phyloP scores from a whole-genome alignment of 192 early-diverging fungal species.

The Gigaspora rosea region DNA sequence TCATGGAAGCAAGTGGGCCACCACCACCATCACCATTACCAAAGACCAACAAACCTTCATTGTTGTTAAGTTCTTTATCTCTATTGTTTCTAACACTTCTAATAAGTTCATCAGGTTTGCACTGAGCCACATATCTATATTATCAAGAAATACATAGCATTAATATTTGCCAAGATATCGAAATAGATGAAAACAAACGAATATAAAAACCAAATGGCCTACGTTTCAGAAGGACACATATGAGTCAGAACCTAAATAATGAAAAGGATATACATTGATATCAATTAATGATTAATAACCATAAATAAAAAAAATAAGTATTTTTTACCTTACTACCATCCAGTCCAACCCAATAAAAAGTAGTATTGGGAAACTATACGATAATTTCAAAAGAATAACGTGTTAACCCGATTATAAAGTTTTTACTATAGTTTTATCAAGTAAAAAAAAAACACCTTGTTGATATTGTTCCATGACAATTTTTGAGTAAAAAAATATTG shows the following conservation, averaged over 20 bases:
- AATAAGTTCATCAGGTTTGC: conserved; percentile 35
- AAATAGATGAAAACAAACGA: background rate
- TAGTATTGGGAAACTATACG: conserved; percentile 86
- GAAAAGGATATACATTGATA: background rate
- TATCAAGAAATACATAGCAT: background rate
- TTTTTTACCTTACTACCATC: conserved; percentile 72
- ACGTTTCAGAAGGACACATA: conserved; percentile 41
- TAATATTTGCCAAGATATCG: background rate
- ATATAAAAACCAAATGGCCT: background rate
- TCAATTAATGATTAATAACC: background rate
- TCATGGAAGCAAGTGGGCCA: conserved; percentile 79
- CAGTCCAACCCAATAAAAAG: conserved; percentile 91
- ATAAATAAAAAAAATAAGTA: background rate
- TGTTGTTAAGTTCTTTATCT: conserved; percentile 76
- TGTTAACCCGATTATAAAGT: background rate
- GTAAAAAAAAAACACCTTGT: conserved; percentile 59
- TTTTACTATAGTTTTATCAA: background rate
- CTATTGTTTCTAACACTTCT: conserved; percentile 82
- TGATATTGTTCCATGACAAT: conserved; percentile 99
- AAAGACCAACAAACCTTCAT: conserved; percentile 86
- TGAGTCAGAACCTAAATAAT: conserved; percentile 27
- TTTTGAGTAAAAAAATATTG: conserved; percentile 99
- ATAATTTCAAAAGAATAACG: background rate
- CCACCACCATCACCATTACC: conserved; percentile 98
- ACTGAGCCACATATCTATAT: conserved; percentile 25